A percentile compares a stretch with the other conserved stretches of the same genome.
phyloP scores from a whole-genome alignment of 2,329 filamentous ascomycete genomes.

The Ambrosiella beaveri region DNA sequence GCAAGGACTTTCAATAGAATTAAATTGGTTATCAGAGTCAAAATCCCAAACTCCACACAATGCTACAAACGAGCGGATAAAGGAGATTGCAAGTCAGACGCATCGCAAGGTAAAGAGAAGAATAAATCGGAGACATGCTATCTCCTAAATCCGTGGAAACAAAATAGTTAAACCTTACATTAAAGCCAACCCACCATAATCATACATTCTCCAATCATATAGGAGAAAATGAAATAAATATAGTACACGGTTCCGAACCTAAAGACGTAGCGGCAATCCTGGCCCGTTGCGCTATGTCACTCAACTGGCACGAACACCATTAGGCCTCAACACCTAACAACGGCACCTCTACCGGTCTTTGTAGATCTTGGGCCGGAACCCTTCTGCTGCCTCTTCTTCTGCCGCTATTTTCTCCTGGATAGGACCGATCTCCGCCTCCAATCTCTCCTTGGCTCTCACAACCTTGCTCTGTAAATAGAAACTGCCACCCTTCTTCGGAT shows the following conservation, averaged over 20 bases:
- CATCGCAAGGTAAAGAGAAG: background rate
- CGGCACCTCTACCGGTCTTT: slow-evolving; percentile 48
- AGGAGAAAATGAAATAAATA: slow-evolving; percentile 4
- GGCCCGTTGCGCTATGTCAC: too few species aligned
- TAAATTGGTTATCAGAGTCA: background rate
- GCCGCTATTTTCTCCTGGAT: slow-evolving; percentile 51
- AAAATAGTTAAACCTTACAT: background rate
- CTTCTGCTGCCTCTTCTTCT: slow-evolving; percentile 65
- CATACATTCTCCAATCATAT: slow-evolving; percentile 5
- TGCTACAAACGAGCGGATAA: background rate
- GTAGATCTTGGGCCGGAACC: slow-evolving; percentile 90
- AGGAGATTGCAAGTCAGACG: background rate
- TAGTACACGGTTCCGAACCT: background rate
- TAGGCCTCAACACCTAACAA: background rate
- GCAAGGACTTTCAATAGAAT: background rate
- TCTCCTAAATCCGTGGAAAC: too few species aligned
- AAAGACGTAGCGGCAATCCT: too few species aligned
- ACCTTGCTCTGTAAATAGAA: slow-evolving; percentile 99
- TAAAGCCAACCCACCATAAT: background rate
- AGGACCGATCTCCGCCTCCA: slow-evolving; percentile 71
- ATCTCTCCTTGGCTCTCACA: slow-evolving; percentile 71
- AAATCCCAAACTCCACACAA: slow-evolving; percentile 9
- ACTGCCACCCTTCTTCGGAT: slow-evolving; percentile 86
- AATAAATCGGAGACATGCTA: too few species aligned
- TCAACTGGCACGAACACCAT: background rate